Percentiles rank a stretch among this genome's conserved stretches.
Conservation (phyloP, 768 basidiomycete genomes). For the Roridomyces roridus region DNA sequence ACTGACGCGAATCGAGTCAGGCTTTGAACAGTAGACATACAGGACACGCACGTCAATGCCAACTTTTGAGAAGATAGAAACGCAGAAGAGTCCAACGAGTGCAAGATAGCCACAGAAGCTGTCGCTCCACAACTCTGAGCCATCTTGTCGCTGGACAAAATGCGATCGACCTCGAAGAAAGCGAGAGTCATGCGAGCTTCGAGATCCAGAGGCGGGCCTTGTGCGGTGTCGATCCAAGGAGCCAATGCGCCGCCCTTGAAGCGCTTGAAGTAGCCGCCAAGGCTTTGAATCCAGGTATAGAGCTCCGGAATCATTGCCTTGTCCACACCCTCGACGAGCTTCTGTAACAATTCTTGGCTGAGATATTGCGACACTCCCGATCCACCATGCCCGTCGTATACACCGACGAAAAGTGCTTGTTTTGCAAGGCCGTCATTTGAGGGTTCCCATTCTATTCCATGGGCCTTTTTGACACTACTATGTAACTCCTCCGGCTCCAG, state of each 20-base stretch:
- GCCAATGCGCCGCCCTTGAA: slow-evolving; percentile 81
- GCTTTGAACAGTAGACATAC: background rate
- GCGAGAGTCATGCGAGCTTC: slow-evolving; percentile 87
- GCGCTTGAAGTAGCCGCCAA: slow-evolving; percentile 91
- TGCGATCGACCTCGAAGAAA: slow-evolving; percentile 88
- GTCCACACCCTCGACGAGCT: slow-evolving; percentile 79
- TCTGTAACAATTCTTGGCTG: slow-evolving; percentile 79
- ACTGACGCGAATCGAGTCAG: slow-evolving; percentile 1
- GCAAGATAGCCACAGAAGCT: slow-evolving; percentile 89
- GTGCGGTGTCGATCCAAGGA: slow-evolving; percentile 61
- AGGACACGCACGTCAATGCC: slow-evolving; percentile 59
- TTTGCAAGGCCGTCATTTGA: slow-evolving; percentile 59
- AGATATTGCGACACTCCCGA: slow-evolving; percentile 88
- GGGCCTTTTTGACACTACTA: slow-evolving; percentile 62
- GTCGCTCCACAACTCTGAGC: slow-evolving; percentile 87
- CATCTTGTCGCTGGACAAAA: slow-evolving; percentile 69
- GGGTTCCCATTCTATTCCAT: slow-evolving; percentile 78
- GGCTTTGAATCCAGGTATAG: slow-evolving; percentile 75
- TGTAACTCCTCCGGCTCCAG: slow-evolving; percentile 75
- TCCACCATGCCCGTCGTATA: slow-evolving; percentile 95
- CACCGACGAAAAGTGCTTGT: slow-evolving; percentile 86
- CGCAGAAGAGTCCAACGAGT: slow-evolving; percentile 84
- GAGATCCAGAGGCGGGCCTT: slow-evolving; percentile 61
- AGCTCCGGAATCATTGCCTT: slow-evolving; percentile 77
- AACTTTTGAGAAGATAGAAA: slow-evolving; percentile 83